Evolutionary conservation across 768 basidiomycete genomes (phyloP).

Genomic region (Russula lepida): DNA sequence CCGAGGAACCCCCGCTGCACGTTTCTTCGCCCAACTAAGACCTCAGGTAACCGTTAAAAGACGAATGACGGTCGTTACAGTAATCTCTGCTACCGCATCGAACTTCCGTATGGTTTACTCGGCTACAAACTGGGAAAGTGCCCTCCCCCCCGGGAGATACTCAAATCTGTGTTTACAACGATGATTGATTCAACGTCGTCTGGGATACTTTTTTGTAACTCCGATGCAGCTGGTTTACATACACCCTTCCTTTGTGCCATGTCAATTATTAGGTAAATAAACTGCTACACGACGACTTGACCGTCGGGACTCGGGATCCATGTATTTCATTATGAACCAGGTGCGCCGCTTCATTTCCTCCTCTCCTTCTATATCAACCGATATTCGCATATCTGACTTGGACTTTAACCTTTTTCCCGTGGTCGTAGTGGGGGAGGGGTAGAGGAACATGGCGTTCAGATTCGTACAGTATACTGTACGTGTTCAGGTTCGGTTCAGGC

Average conservation of each 20-base stretch:
- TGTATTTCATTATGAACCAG: neutral
- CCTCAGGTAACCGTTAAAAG: neutral
- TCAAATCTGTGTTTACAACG: neutral
- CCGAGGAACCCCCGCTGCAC: neutral
- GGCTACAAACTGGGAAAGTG: neutral
- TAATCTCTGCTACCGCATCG: neutral
- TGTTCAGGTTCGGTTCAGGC: neutral
- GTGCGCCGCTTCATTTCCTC: neutral
- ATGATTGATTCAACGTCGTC: neutral
- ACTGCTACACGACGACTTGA: neutral
- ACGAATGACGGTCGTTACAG: neutral
- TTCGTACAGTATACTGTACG: neutral
- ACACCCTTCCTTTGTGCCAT: neutral
- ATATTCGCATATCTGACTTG: neutral
- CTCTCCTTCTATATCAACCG: neutral
- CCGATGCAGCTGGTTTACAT: neutral
- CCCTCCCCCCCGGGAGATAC: neutral
- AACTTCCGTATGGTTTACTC: neutral
- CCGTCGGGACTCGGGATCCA: too few species aligned
- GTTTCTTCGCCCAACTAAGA: neutral
- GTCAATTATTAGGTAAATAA: conserved; percentile 6
- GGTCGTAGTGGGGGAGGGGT: neutral
- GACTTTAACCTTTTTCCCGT: neutral
- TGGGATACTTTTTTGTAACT: neutral
- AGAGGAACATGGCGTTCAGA: neutral